Conservation (phyloP, 2,329 filamentous ascomycete genomes). For the Colletotrichum melonis region DNA sequence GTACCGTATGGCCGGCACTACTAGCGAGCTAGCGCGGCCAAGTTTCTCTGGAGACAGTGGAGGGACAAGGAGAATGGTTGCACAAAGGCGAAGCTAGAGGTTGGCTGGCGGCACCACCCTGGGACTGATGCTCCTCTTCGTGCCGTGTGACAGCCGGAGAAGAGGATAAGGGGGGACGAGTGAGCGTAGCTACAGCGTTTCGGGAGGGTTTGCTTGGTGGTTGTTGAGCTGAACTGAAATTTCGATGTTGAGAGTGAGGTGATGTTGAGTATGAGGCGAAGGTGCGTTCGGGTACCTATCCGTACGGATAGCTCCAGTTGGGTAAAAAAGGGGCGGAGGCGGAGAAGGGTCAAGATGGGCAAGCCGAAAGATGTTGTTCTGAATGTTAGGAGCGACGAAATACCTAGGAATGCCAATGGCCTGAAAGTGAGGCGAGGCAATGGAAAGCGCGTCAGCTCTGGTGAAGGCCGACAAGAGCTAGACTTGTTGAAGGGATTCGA, state of each 20-base stretch:
- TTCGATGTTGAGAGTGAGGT: background rate
- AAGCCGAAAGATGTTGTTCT: background rate
- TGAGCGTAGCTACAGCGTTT: background rate
- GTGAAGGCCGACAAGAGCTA: conserved; percentile 10
- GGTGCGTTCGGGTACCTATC: background rate
- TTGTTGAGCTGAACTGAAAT: background rate
- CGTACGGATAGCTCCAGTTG: background rate
- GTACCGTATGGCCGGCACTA: conserved; percentile 29
- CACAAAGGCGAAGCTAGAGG: conserved; percentile 23
- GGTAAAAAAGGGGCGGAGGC: background rate
- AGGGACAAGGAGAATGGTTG: conserved; percentile 26
- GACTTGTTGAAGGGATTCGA: conserved; percentile 14
- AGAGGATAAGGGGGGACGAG: background rate
- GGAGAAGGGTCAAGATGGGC: no score
- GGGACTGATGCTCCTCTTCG: background rate
- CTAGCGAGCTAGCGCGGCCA: conserved; percentile 18
- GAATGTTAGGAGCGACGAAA: background rate
- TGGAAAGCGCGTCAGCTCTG: background rate
- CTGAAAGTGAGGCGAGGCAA: background rate
- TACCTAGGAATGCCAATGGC: background rate
- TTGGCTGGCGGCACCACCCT: conserved; percentile 10
- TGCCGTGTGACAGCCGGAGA: conserved; percentile 1
- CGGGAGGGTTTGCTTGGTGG: background rate
- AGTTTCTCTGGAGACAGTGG: conserved; percentile 23
- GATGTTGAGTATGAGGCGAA: background rate